phyloP scores from a whole-genome alignment of 768 basidiomycete species.

The Russula foetens region DNA sequence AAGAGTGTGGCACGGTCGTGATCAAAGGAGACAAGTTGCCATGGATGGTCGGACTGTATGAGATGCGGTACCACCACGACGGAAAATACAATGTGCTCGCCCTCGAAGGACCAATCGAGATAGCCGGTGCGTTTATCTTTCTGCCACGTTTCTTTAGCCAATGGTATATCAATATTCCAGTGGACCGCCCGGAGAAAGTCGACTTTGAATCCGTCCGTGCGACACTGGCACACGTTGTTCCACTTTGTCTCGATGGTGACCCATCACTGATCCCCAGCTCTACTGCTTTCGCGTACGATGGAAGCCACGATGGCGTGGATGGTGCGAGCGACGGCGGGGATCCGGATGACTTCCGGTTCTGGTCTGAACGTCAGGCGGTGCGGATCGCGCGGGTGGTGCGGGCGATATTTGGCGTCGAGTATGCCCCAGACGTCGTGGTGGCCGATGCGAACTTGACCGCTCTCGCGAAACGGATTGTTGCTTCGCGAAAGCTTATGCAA shows the following conservation, averaged over 20 bases:
- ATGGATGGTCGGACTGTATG: slow-evolving; percentile 81
- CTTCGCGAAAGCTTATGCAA: slow-evolving; percentile 45
- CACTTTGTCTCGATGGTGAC: slow-evolving; percentile 82
- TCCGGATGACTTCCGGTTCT: slow-evolving; percentile 91
- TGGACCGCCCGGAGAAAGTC: slow-evolving; percentile 56
- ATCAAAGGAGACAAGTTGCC: slow-evolving; percentile 79
- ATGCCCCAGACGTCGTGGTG: slow-evolving; percentile 82
- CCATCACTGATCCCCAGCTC: slow-evolving; percentile 68
- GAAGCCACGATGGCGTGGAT: slow-evolving; percentile 8
- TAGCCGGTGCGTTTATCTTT: slow-evolving; percentile 58
- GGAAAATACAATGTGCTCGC: slow-evolving; percentile 96
- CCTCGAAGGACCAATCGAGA: slow-evolving; percentile 75
- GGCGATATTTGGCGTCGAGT: slow-evolving; percentile 82
- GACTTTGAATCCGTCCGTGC: slow-evolving; percentile 59
- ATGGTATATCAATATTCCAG: slow-evolving; percentile 30
- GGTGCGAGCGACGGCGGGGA: slow-evolving; percentile 43
- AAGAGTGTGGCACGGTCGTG: slow-evolving; percentile 54
- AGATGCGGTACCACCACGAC: slow-evolving; percentile 92
- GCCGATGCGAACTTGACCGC: slow-evolving; percentile 90
- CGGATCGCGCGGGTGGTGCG: slow-evolving; percentile 75
- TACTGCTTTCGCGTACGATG: slow-evolving; percentile 18
- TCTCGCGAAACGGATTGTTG: slow-evolving; percentile 75
- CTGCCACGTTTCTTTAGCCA: not conserved
- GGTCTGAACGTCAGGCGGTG: slow-evolving; percentile 85
- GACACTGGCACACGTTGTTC: slow-evolving; percentile 68